A percentile compares a stretch with the other conserved stretches of the same genome.
These are phyloP conservation scores for Stephania yunnanensis DNA, from an alignment of 164 flowering plant species.

Conservation along the genomic window DNA sequence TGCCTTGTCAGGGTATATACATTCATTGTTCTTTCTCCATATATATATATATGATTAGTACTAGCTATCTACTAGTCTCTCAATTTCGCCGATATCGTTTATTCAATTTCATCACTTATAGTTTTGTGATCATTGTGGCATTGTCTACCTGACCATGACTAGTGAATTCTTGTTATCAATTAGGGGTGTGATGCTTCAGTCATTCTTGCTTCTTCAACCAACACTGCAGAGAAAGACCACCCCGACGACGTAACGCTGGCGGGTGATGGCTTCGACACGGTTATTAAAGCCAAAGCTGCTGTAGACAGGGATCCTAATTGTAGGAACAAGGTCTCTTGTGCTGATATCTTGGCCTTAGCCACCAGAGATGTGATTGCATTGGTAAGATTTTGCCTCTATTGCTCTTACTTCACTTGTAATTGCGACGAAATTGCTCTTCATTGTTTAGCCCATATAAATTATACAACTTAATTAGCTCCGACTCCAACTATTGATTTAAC, in stretches of 20 bases:
- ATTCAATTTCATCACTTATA: neutral
- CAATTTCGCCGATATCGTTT: neutral
- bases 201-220: conserved; percentile 20
- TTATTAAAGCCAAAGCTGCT: conserved; percentile 50
- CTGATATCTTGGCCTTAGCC: conserved; percentile 52
- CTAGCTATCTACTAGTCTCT: no score
- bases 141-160: neutral
- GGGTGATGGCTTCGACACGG: conserved; percentile 57
- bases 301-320: conserved; percentile 39
- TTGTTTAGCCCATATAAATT: no score
- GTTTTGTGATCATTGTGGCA: neutral
- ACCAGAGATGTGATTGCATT: conserved; percentile 43
- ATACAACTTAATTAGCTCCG: no score
- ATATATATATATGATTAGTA: no score
- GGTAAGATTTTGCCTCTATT: conserved; percentile 19
- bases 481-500: no score
- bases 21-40: neutral
- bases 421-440: no score
- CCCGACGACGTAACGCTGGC: conserved; percentile 43
- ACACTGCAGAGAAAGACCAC: conserved; percentile 36
- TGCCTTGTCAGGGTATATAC: conserved; percentile 32
- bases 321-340: conserved; percentile 45
- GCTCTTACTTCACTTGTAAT: neutral
- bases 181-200: conserved; percentile 53
- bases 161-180: neutral